A percentile compares a stretch with the other conserved stretches of the same genome.
Evolutionary conservation across 192 early-diverging fungal genomes (phyloP).

Genomic region (Backusella luteola): DNA sequence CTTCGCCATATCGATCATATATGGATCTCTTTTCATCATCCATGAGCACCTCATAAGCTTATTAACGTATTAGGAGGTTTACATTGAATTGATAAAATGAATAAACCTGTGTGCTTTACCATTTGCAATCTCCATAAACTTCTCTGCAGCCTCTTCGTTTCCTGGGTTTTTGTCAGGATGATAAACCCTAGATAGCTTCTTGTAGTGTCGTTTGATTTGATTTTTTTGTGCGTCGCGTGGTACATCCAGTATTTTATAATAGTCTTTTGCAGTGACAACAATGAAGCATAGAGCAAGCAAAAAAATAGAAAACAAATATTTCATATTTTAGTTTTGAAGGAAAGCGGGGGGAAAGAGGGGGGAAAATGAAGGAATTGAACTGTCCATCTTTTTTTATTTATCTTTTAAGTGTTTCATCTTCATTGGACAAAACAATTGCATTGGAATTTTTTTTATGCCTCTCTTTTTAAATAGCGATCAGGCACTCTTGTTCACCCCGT

Average conservation of each 20-base stretch:
- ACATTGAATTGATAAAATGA: neutral
- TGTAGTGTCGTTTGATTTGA: conserved; percentile 96
- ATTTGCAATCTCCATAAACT: conserved; percentile 24
- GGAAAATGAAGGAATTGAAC: neutral
- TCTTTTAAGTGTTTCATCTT: neutral
- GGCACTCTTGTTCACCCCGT: neutral
- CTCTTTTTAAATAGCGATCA: neutral
- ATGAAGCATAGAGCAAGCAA: neutral
- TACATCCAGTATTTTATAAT: conserved; percentile 72
- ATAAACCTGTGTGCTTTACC: neutral
- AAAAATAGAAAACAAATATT: neutral
- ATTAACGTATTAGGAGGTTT: conserved; percentile 73
- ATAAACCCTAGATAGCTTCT: conserved; percentile 82
- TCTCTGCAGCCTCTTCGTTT: conserved; percentile 5
- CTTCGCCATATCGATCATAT: conserved; percentile 96
- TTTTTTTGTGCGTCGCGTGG: conserved; percentile 72
- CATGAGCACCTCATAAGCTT: conserved; percentile 95
- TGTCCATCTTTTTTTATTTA: neutral
- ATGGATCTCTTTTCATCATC: conserved; percentile 91
- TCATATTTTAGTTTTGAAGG: neutral
- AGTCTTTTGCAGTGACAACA: conserved; percentile 27
- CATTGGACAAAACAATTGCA: neutral
- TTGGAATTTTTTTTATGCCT: neutral
- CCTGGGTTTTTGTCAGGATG: conserved; percentile 89
- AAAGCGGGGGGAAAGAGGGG: neutral